A percentile compares a stretch with the other conserved stretches of the same genome.
Evolutionary conservation across 1,284 basidiomycete genomes (phyloP).

Genomic region (Cryptococcus sp.): DNA sequence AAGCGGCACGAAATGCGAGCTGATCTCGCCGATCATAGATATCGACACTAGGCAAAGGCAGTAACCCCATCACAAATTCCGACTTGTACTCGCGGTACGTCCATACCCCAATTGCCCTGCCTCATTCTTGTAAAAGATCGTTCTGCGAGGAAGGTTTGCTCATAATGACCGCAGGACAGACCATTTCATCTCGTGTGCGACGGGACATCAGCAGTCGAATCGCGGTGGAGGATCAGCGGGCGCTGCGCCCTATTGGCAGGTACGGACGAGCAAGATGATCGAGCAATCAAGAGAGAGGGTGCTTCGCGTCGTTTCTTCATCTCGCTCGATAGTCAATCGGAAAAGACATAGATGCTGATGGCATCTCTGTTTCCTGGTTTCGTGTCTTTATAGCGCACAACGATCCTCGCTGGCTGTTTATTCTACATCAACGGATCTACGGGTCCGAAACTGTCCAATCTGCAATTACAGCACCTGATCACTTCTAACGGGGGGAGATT

Average conservation of each 20-base stretch:
- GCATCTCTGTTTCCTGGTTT: background rate
- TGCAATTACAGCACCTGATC: constrained; percentile 52
- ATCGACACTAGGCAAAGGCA: constrained; percentile 29
- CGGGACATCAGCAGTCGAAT: constrained; percentile 48
- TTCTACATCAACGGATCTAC: constrained; percentile 49
- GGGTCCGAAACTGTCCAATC: constrained; percentile 47
- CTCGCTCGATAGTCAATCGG: too few relatives aligned
- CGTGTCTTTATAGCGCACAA: background rate
- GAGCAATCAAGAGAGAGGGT: constrained; percentile 42
- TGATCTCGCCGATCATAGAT: constrained; percentile 23
- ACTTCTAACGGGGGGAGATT: constrained; percentile 49
- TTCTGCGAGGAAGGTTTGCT: too few relatives aligned
- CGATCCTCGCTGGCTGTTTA: background rate
- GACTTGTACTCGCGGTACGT: constrained; percentile 38
- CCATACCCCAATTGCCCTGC: background rate
- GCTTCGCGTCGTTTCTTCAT: background rate
- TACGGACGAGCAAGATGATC: constrained; percentile 43
- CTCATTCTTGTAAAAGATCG: background rate
- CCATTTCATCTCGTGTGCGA: constrained; percentile 47
- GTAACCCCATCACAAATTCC: constrained; percentile 49
- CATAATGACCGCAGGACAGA: constrained; percentile 27
- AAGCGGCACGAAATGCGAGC: background rate
- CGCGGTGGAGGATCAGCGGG: constrained; percentile 39
- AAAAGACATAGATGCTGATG: too few relatives aligned
- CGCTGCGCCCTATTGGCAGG: constrained; percentile 45